These are phyloP conservation scores for Candida boidinii DNA, from an alignment of 805 yeast genomes.

Conservation along the genomic window DNA sequence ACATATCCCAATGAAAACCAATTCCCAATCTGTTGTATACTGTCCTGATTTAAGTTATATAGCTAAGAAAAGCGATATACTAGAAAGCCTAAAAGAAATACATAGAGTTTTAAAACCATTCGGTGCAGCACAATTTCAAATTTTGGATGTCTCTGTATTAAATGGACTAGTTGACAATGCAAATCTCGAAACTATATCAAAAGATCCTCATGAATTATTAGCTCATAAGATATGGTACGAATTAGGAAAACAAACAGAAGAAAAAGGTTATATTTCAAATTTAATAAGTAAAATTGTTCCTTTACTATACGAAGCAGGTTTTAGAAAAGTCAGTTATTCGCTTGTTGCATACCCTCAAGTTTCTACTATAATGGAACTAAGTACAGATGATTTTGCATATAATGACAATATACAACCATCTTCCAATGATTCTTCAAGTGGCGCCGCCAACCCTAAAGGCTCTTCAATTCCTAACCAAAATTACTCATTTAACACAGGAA, in stretches of 20 bases:
- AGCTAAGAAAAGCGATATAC: slow-evolving; percentile 11
- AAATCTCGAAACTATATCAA: slow-evolving; percentile 1
- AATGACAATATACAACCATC: background rate
- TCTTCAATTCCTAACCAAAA: too few species aligned
- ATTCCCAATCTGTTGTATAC: slow-evolving; percentile 19
- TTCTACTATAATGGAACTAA: slow-evolving; percentile 10
- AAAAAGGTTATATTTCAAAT: slow-evolving; percentile 10
- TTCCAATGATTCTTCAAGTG: too few species aligned
- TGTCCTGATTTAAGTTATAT: slow-evolving; percentile 19
- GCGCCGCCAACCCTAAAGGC: too few species aligned
- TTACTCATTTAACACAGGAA: too few species aligned
- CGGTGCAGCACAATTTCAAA: slow-evolving; percentile 20
- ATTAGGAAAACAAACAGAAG: slow-evolving; percentile 9
- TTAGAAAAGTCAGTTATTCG: slow-evolving; percentile 15
- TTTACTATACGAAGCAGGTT: slow-evolving; percentile 15
- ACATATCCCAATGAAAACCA: slow-evolving; percentile 17
- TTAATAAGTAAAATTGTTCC: slow-evolving; percentile 14
- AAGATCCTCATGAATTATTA: slow-evolving; percentile 10
- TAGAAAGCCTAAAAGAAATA: slow-evolving; percentile 17
- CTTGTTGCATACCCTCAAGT: slow-evolving; percentile 20
- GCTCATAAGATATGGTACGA: slow-evolving; percentile 14
- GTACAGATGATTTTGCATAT: too few species aligned
- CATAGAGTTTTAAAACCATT: slow-evolving; percentile 21
- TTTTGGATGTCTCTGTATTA: slow-evolving; percentile 18
- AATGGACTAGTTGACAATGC: too few species aligned